Evolutionary conservation across 2,329 filamentous ascomycete genomes (phyloP).

Genomic region (Arthrobotrys conoides): DNA sequence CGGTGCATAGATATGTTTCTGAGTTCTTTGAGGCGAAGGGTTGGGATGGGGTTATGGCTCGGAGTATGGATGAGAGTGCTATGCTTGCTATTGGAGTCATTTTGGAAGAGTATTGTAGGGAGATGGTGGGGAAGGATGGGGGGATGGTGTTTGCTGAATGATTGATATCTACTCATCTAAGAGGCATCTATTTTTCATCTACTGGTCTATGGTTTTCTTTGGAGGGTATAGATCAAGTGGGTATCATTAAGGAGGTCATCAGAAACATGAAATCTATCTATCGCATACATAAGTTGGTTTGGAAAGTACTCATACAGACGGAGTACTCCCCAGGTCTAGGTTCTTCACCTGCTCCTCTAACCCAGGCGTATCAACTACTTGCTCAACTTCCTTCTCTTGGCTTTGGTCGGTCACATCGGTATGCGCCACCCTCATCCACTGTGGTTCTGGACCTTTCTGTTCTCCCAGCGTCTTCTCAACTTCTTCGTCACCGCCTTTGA

Average conservation of each 20-base stretch:
- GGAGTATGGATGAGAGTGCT: slow-evolving; percentile 83
- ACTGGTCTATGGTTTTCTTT: too few relatives aligned
- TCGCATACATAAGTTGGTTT: neutral
- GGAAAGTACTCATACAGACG: slow-evolving; percentile 34
- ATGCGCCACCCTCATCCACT: slow-evolving; percentile 60
- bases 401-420: slow-evolving; percentile 45
- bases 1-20: slow-evolving; percentile 78
- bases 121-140: slow-evolving; percentile 75
- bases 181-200: too few relatives aligned
- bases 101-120: slow-evolving; percentile 78
- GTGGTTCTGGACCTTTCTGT: slow-evolving; percentile 48
- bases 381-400: slow-evolving; percentile 23
- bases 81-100: slow-evolving; percentile 81
- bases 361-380: slow-evolving; percentile 43
- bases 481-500: slow-evolving; percentile 69
- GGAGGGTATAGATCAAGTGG: neutral
- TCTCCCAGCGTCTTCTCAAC: slow-evolving; percentile 37
- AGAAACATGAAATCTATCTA: neutral
- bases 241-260: neutral
- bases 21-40: slow-evolving; percentile 73
- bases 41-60: slow-evolving; percentile 67
- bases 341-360: slow-evolving; percentile 47
- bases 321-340: slow-evolving; percentile 38
- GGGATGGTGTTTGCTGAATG: slow-evolving; percentile 80
- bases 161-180: neutral